phyloP scores from a whole-genome alignment of 2,329 filamentous ascomycete genomes.

The Neonectria magnoliae region DNA sequence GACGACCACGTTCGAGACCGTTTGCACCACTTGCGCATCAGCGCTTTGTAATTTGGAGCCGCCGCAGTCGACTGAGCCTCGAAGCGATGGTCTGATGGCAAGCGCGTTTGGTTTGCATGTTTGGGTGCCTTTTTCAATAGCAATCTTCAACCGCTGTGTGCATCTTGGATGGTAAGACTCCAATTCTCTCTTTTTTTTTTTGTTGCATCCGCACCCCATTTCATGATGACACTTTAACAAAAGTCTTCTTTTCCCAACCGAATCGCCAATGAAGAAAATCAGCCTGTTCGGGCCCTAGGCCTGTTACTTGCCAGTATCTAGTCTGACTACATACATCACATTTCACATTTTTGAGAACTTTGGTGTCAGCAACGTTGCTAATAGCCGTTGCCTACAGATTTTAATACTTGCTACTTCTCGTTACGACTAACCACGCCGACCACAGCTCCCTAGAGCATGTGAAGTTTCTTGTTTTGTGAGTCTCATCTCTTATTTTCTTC shows the following conservation, averaged over 20 bases:
- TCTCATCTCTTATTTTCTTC: conserved; percentile 21
- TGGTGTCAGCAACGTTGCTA: conserved; percentile 32
- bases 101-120: conserved; percentile 16
- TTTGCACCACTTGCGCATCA: conserved; percentile 14
- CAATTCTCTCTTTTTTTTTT: conserved; percentile 27
- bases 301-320: conserved; percentile 95
- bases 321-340: conserved; percentile 67
- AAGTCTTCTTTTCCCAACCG: conserved; percentile 88
- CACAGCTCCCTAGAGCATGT: conserved; percentile 18
- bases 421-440: conserved; percentile 18
- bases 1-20: conserved; percentile 24
- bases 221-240: conserved; percentile 77
- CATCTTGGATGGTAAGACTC: conserved; percentile 39
- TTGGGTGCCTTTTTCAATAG: conserved; percentile 22
- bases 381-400: conserved; percentile 32
- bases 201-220: conserved; percentile 43
- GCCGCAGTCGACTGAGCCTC: conserved; percentile 1
- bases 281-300: conserved; percentile 74
- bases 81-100: conserved; percentile 12
- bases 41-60: conserved; percentile 32
- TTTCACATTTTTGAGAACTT: conserved; percentile 11
- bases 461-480: conserved; percentile 29
- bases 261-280: conserved; percentile 87
- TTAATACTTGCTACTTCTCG: conserved; percentile 7
- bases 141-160: background rate